Evolutionary conservation across 768 basidiomycete species (phyloP), one percentile per base, ranked within the genome.

Genomic region (Termitomyces sp.): DNA sequence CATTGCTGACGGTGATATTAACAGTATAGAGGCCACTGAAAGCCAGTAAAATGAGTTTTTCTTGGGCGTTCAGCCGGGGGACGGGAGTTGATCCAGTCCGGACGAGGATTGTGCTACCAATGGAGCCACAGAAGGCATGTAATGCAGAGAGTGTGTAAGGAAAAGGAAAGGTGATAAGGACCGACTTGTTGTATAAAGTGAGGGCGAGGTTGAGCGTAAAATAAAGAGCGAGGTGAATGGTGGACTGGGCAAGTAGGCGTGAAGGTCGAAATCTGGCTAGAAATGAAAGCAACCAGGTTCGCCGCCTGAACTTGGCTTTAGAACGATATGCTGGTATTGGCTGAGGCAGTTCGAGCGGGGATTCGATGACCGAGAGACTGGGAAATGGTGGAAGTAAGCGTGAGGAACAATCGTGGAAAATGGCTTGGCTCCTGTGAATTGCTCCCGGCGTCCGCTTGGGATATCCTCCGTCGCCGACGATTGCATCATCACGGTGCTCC

Each of bases 101-200:
- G 14, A 88, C 73, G 2, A 93, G 79, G 24, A 87, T 56, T 58
- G 80, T 80, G n/a, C 90, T 90, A 13, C 97, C 97, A 18, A 91
- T 71, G 26, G 87, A 82, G 0, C 95, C 93, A 61, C 87, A 91
- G 13, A 98, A 77, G 4, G 96, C 89, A 68, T 98, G 96, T 5
- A 97, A 64, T 5, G 94, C 95, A 1, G 96, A 98, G 24, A 99
- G 81, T 2, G 93, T 91, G 78, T 98, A 98, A 2, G 96, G 95
- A 66, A 93, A 98, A 0, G 97, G 97, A 68, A 98, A 98, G 56
- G 82, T 84, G 53, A 91, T 87, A 60, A 99, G 85, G 18, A 98
- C 87, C 37, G 84, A 81, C 73, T 99, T 99, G 82, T 99, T 99
- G 74, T 93, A 97, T 44, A 99, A 76, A 8, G 96, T 98, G 62